Evolutionary conservation across 1,284 basidiomycete species (phyloP), one percentile per base, ranked within the genome.

Genomic region (Ustilago xerochloae): DNA sequence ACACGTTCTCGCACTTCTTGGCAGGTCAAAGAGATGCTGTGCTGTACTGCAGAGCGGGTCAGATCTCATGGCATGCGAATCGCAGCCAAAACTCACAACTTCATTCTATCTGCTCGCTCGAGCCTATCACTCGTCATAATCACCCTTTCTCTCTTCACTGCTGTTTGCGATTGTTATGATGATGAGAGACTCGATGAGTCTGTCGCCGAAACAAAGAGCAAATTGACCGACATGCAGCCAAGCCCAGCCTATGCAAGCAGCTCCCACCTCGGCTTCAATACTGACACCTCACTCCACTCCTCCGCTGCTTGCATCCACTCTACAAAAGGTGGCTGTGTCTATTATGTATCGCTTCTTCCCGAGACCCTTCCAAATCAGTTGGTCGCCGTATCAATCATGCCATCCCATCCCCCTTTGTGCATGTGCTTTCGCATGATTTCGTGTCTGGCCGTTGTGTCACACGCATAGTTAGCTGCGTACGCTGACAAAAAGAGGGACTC

Each of bases 221-320:
- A 43, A 43, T 43, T 26, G 41, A 43, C 41, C 41, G 41, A 43
- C 22, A 43, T 43, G 22, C 41, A 43, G 41, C 41, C 41, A 43
- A 43, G 8, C 22, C 22, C 22, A 24, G 32, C 32, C 32, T 10
- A 10, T 15, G 9, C 32, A 9, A 9, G 10, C 32, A 9, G 22
- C 13, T n/a, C 41, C 22, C 41, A 43, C 13, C 22, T 43, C 6
- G 41, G 5, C 22, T 20, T 18, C 41, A 16, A 24, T 24, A 6
- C 26, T 15, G 12, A 39, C 9, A 39, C n/a, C 38, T 20, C 38
- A 39, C 16, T n/a, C n/a, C n/a, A n/a, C n/a, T n/a, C n/a, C n/a
- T n/a, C n/a, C n/a, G n/a, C n/a, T n/a, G n/a, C n/a, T n/a, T n/a
- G 22, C 26, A 26, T 43, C 41, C 22, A 24, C 18, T 13, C 22